phyloP scores from a whole-genome alignment of 257 asterid species.

The Petunia secreta region DNA sequence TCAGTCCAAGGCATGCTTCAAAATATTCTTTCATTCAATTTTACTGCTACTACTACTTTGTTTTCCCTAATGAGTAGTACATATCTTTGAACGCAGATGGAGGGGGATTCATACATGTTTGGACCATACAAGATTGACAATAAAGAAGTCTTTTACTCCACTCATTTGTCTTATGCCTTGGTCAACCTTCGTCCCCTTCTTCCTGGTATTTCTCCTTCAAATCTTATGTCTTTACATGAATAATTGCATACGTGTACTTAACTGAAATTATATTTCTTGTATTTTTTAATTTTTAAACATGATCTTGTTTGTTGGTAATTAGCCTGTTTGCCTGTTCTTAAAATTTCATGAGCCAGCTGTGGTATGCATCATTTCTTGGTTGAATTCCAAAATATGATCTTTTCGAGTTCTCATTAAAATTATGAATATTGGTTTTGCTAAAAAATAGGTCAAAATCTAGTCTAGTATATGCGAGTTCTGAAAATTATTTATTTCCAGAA shows the following conservation, averaged over 20 bases:
- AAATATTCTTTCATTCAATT: not conserved
- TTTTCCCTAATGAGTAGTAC: not conserved
- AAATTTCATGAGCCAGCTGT: not conserved
- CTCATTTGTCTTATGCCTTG: slow-evolving; percentile 70
- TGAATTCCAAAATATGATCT: not conserved
- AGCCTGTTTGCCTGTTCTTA: not conserved
- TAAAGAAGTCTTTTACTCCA: slow-evolving; percentile 71
- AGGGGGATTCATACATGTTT: slow-evolving; percentile 53
- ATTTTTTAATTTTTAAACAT: not conserved
- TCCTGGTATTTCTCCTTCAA: slow-evolving; percentile 58
- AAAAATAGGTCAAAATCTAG: not conserved
- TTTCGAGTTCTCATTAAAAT: not conserved
- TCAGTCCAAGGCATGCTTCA: slow-evolving; percentile 24
- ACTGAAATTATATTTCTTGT: not conserved
- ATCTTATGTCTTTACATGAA: not conserved
- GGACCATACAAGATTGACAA: slow-evolving; percentile 74
- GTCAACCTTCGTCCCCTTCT: slow-evolving; percentile 88
- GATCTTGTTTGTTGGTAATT: too few species aligned
- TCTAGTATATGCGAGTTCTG: not conserved
- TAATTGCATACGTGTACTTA: not conserved
- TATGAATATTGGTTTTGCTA: not conserved
- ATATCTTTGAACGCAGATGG: slow-evolving; percentile 49
- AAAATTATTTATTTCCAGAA: not conserved
- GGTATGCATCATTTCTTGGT: not conserved
- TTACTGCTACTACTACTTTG: too few species aligned